A percentile compares a stretch with the other conserved stretches of the same genome.
phyloP scores from a whole-genome alignment of 1,284 basidiomycete genomes.

The Singerocomus inundabilis region DNA sequence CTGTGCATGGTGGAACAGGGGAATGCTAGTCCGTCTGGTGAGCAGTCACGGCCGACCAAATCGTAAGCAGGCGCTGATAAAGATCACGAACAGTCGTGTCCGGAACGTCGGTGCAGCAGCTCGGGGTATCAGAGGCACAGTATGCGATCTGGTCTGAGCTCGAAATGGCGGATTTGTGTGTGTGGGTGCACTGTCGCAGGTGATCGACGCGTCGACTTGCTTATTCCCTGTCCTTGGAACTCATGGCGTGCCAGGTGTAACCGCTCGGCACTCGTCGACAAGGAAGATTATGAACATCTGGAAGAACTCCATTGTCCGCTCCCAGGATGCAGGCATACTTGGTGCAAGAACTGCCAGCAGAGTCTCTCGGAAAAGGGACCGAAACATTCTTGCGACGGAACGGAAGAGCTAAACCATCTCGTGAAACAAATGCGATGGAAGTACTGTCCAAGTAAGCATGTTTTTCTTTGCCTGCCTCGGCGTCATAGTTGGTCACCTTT shows the following conservation, averaged over 20 bases:
- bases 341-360: conserved; percentile 57
- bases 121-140: conserved; percentile 49
- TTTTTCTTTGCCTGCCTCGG: neutral
- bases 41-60: conserved; percentile 14
- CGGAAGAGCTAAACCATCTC: conserved; percentile 48
- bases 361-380: conserved; percentile 37
- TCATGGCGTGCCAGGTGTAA: conserved; percentile 40
- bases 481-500: neutral
- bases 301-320: conserved; percentile 44
- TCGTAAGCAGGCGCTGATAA: neutral
- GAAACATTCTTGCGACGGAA: conserved; percentile 57
- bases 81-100: conserved; percentile 38
- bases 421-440: conserved; percentile 56
- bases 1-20: conserved; percentile 41
- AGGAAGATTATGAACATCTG: conserved; percentile 41
- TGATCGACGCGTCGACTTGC: conserved; percentile 6
- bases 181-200: conserved; percentile 42
- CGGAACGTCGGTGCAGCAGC: conserved; percentile 38
- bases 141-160: conserved; percentile 50
- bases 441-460: conserved; percentile 49
- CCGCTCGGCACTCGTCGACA: conserved; percentile 47
- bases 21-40: conserved; percentile 40
- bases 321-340: conserved; percentile 43
- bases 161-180: conserved; percentile 49
- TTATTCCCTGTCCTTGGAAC: neutral